Conservation (phyloP, 176 grass and related monocot genomes). For the Zea luxurians region DNA sequence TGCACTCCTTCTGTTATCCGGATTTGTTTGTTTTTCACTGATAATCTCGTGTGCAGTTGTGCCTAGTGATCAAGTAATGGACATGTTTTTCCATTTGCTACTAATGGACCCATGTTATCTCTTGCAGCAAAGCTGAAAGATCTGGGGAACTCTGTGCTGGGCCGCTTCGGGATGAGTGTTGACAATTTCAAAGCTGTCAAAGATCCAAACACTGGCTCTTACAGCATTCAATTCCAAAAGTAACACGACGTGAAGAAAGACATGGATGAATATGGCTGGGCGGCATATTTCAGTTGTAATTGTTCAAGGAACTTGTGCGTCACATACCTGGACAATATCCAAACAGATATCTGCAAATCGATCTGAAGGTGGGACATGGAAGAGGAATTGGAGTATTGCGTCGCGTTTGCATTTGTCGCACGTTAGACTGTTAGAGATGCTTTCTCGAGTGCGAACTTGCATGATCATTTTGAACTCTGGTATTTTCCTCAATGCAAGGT, state of each 20-base stretch:
- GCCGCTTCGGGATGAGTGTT: conserved; percentile 71
- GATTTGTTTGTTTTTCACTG: not conserved
- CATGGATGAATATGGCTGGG: no score
- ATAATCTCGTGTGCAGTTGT: not conserved
- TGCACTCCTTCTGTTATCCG: not conserved
- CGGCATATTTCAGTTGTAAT: not conserved
- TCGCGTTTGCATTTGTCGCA: not conserved
- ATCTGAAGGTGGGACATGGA: not conserved
- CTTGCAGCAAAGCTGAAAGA: conserved; percentile 79
- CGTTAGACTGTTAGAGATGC: not conserved
- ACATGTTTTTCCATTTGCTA: not conserved
- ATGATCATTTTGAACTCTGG: not conserved
- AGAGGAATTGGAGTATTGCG: not conserved
- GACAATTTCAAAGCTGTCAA: conserved; percentile 81
- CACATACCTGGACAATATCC: not conserved
- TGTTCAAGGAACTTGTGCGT: not conserved
- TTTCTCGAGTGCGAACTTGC: not conserved
- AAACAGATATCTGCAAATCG: not conserved
- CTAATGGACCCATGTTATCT: conserved; percentile 6
- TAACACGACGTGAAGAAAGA: conserved; percentile 1
- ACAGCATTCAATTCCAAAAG: conserved; percentile 68
- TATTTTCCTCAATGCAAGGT: not conserved
- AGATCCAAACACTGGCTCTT: conserved; percentile 80
- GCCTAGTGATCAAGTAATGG: not conserved
- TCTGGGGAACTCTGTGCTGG: conserved; percentile 73